phyloP scores from a whole-genome alignment of 352 stramenopile genomes.

The Pythium sp. region DNA sequence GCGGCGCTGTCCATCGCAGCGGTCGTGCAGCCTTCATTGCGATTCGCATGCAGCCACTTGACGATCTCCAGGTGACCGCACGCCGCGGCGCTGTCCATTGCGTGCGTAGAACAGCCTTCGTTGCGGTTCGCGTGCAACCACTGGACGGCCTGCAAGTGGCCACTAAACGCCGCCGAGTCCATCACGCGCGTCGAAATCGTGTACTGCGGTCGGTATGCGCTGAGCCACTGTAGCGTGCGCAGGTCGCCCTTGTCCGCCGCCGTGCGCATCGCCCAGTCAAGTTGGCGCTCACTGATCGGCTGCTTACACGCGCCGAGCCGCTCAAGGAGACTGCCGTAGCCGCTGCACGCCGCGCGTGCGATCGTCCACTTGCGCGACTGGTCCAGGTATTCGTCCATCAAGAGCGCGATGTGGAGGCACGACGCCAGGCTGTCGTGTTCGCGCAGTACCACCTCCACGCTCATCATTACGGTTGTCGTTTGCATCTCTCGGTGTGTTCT shows the following conservation, averaged over 20 bases:
- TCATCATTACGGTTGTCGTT: conserved; percentile 20
- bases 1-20: conserved; percentile 72
- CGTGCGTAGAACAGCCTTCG: conserved; percentile 71
- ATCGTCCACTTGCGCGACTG: conserved; percentile 58
- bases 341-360: conserved; percentile 45
- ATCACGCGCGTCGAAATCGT: conserved; percentile 67
- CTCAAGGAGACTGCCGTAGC: conserved; percentile 52
- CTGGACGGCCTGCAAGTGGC: conserved; percentile 65
- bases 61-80: conserved; percentile 70
- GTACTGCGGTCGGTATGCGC: conserved; percentile 46
- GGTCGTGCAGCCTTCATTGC: conserved; percentile 62
- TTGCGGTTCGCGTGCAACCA: conserved; percentile 66
- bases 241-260: conserved; percentile 72
- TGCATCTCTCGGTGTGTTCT: conserved; percentile 1
- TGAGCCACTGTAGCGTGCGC: conserved; percentile 60
- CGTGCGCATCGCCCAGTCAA: conserved; percentile 67
- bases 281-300: conserved; percentile 42
- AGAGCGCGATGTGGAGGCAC: conserved; percentile 38
- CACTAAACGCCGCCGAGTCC: conserved; percentile 72
- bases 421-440: conserved; percentile 46
- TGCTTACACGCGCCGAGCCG: conserved; percentile 35
- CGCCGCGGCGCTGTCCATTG: conserved; percentile 75
- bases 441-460: conserved; percentile 41
- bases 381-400: conserved; percentile 57
- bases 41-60: conserved; percentile 66